Conservation (phyloP, 2,329 filamentous ascomycete genomes). For the Calonectria hongkongensis region DNA sequence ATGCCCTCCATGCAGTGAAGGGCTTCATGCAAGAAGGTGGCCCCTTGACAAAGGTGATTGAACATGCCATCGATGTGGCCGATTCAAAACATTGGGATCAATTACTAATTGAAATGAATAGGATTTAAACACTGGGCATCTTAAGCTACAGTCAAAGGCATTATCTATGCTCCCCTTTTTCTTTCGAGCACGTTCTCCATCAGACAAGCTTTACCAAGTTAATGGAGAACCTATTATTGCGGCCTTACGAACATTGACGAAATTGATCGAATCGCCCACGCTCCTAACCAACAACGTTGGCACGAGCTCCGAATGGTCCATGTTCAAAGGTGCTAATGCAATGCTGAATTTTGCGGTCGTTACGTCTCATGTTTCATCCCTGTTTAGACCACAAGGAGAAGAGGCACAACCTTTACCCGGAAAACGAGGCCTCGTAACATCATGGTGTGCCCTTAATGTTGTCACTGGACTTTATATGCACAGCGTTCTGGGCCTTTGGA, state of each 20-base stretch:
- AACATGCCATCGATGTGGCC: not conserved
- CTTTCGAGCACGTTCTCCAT: slow-evolving; percentile 2
- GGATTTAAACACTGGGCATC: not conserved
- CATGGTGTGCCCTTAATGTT: slow-evolving; percentile 36
- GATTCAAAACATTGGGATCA: too few relatives aligned
- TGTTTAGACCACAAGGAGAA: not conserved
- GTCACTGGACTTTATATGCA: slow-evolving; percentile 46
- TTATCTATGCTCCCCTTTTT: slow-evolving; percentile 4
- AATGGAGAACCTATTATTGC: not conserved
- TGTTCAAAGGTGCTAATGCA: not conserved
- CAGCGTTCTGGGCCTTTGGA: slow-evolving; percentile 46
- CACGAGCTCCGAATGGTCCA: not conserved
- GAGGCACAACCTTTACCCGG: not conserved
- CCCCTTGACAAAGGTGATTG: not conserved
- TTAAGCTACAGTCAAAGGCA: not conserved
- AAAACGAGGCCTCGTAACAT: not conserved
- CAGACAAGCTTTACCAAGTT: not conserved
- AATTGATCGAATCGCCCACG: not conserved
- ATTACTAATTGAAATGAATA: not conserved
- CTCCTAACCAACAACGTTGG: not conserved
- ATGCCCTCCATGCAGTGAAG: slow-evolving; percentile 1
- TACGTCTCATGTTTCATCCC: not conserved
- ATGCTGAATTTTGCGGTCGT: not conserved
- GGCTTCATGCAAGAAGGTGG: not conserved
- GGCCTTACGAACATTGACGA: not conserved